Conservation (phyloP, 129 eudicot species). For the Dittrichia graveolens region DNA sequence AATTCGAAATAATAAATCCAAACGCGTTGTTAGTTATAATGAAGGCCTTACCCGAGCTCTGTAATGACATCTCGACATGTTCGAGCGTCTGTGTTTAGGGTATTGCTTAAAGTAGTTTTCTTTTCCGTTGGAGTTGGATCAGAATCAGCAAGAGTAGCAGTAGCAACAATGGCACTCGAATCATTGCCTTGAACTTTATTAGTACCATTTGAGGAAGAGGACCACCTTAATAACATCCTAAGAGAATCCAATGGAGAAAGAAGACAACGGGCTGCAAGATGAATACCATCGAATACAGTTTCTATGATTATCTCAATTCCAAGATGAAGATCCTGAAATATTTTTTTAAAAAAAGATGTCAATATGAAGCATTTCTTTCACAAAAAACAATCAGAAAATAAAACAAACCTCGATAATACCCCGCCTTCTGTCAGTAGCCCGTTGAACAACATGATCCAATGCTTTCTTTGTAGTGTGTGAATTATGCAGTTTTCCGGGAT, state of each 20-base stretch:
- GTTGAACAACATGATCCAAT: constrained; percentile 71
- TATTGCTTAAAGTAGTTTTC: constrained; percentile 42
- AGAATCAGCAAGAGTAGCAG: constrained; percentile 59
- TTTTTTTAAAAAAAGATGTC: constrained; percentile 12
- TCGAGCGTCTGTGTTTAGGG: constrained; percentile 83
- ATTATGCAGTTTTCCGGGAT: constrained; percentile 27
- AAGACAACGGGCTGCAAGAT: constrained; percentile 63
- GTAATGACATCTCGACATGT: constrained; percentile 94
- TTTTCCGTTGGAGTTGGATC: constrained; percentile 66
- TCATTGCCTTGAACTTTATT: constrained; percentile 27
- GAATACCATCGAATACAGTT: constrained; percentile 70
- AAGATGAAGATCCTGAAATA: constrained; percentile 78
- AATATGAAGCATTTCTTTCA: constrained; percentile 3
- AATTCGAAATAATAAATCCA: no score
- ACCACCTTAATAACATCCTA: constrained; percentile 51
- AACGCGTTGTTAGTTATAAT: no score
- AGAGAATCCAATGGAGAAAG: constrained; percentile 69
- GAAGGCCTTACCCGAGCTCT: constrained; percentile 71
- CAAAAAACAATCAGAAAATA: no score
- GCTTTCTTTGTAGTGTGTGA: constrained; percentile 51
- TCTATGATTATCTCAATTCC: constrained; percentile 83
- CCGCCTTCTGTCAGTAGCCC: constrained; percentile 90
- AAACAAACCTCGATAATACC: constrained; percentile 86
- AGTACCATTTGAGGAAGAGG: constrained; percentile 29
- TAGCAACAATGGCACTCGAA: constrained; percentile 44